Evolutionary conservation across 352 stramenopile genomes (phyloP).

Genomic region (Hyaloperonospora arabidopsidis): DNA sequence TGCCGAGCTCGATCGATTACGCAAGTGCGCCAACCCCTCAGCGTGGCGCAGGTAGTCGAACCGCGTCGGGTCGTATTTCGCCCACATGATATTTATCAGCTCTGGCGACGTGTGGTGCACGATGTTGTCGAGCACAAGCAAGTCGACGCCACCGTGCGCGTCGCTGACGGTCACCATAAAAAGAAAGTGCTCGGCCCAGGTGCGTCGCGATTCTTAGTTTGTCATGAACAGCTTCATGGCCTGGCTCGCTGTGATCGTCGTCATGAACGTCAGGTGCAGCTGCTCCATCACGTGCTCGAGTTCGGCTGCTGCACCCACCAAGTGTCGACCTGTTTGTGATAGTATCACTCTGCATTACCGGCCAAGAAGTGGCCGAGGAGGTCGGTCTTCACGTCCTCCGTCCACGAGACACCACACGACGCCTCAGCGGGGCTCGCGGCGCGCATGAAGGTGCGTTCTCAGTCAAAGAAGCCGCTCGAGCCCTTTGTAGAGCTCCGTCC

Average conservation of each 20-base stretch:
- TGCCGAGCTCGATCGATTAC: neutral
- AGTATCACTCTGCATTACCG: no score
- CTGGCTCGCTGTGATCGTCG: conserved; percentile 1
- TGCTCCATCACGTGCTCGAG: conserved; percentile 6
- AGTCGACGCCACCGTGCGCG: neutral
- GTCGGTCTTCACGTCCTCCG: no score
- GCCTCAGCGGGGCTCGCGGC: no score
- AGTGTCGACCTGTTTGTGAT: no score
- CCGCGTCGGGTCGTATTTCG: neutral
- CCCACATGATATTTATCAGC: no score
- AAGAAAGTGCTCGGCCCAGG: conserved; percentile 5
- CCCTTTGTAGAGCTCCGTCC: no score
- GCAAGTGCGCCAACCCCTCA: conserved; percentile 4
- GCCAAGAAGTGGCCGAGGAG: no score
- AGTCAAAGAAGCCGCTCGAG: no score
- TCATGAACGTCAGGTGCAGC: conserved; percentile 2
- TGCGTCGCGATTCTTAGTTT: neutral
- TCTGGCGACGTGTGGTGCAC: no score
- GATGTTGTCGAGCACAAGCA: conserved; percentile 5
- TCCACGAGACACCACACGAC: no score
- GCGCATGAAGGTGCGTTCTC: no score
- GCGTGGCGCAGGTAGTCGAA: conserved; percentile 3
- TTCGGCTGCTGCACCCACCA: neutral
- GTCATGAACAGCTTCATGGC: conserved; percentile 3
- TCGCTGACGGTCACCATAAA: neutral